Conservation (phyloP, 305 asterid species). For the Fraxinus sp. region DNA sequence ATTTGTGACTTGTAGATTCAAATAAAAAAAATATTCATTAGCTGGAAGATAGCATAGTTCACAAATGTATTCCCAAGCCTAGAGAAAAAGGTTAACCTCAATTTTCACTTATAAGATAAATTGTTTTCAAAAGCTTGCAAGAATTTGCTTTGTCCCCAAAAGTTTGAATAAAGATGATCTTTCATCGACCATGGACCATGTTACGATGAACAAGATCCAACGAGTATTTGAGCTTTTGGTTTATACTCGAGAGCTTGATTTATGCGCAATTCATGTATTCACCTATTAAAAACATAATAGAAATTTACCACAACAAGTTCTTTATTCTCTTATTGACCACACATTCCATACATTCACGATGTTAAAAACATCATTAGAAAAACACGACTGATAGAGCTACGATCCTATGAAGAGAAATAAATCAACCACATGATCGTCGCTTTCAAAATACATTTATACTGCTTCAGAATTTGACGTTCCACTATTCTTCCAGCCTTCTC, state of each 20-base stretch:
- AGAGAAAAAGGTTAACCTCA: neutral
- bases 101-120: neutral
- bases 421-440: conserved; percentile 52
- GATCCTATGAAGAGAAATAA: conserved; percentile 23
- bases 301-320: neutral
- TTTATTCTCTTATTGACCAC: neutral
- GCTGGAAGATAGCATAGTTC: neutral
- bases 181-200: neutral
- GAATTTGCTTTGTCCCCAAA: neutral
- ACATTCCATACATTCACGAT: neutral
- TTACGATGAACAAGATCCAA: neutral
- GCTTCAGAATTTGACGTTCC: conserved; percentile 26
- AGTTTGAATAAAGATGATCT: neutral
- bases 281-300: neutral
- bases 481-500: conserved; percentile 40
- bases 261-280: neutral
- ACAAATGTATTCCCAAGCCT: neutral
- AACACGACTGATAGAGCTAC: neutral
- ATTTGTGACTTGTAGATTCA: neutral
- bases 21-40: neutral
- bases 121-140: neutral
- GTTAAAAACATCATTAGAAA: neutral
- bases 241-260: neutral
- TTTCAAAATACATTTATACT: conserved; percentile 49
- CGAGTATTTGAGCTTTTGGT: neutral